A percentile compares a stretch with the other conserved stretches of the same genome.
phyloP scores from a whole-genome alignment of 2,329 filamentous ascomycete species.

The Colletotrichum tropicale region DNA sequence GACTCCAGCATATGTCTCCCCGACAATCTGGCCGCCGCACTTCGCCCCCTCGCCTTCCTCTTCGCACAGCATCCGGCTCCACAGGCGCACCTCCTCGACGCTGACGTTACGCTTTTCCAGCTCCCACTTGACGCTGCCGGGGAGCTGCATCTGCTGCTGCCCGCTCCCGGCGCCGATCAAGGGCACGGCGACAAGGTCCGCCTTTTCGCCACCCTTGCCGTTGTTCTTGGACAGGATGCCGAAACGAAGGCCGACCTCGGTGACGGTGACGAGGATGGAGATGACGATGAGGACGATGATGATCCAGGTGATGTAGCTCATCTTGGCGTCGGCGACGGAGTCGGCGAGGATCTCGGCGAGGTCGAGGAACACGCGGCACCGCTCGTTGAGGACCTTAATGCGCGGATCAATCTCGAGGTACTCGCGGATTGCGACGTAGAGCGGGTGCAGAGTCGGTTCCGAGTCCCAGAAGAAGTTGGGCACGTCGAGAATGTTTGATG shows the following conservation, averaged over 20 bases:
- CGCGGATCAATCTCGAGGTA: constrained; percentile 97
- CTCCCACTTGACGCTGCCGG: constrained; percentile 18
- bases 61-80: constrained; percentile 25
- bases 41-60: constrained; percentile 16
- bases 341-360: constrained; percentile 94
- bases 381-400: constrained; percentile 95
- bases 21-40: constrained; percentile 20
- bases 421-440: constrained; percentile 93
- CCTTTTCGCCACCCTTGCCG: not conserved
- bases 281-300: constrained; percentile 92
- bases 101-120: constrained; percentile 18
- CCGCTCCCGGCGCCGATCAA: not conserved
- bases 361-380: constrained; percentile 95
- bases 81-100: constrained; percentile 24
- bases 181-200: not conserved
- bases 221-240: constrained; percentile 64
- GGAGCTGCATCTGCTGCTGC: not conserved
- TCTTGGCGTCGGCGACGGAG: constrained; percentile 90
- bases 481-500: constrained; percentile 93
- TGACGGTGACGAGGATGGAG: constrained; percentile 88
- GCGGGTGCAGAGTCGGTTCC: constrained; percentile 90
- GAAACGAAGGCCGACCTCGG: constrained; percentile 88
- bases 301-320: constrained; percentile 97
- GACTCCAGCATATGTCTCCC: constrained; percentile 19
- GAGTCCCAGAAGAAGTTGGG: constrained; percentile 99